Conservation (phyloP, 2,329 filamentous ascomycete genomes). For the Clonostachys chloroleuca region DNA sequence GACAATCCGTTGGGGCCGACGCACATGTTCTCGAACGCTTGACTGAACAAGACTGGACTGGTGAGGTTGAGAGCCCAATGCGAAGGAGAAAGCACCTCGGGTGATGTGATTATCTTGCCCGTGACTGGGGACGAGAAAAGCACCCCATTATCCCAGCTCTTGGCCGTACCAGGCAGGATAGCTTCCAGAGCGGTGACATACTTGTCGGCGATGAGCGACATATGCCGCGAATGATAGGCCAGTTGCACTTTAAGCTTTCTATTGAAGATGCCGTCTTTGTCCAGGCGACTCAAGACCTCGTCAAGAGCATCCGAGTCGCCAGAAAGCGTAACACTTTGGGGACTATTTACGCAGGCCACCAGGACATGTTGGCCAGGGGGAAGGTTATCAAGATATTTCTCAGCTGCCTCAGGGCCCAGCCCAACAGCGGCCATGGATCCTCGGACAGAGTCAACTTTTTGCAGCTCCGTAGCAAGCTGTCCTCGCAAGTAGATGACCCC, state of each 20-base stretch:
- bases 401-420: slow-evolving; percentile 1
- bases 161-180: neutral
- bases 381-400: slow-evolving; percentile 19
- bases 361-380: slow-evolving; percentile 12
- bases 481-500: slow-evolving; percentile 3
- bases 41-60: slow-evolving; percentile 9
- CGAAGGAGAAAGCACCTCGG: slow-evolving; percentile 1
- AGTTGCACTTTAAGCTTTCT: slow-evolving; percentile 8
- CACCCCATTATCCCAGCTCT: neutral
- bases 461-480: slow-evolving; percentile 5
- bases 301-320: slow-evolving; percentile 26
- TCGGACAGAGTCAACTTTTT: slow-evolving; percentile 9
- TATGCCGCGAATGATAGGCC: slow-evolving; percentile 9
- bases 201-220: slow-evolving; percentile 1
- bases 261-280: neutral
- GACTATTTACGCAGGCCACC: slow-evolving; percentile 40
- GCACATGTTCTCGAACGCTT: neutral
- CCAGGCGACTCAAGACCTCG: neutral
- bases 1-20: too few species aligned
- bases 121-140: slow-evolving; percentile 37
- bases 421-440: slow-evolving; percentile 31
- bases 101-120: slow-evolving; percentile 8
- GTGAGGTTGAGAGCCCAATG: slow-evolving; percentile 16
- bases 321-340: slow-evolving; percentile 39
- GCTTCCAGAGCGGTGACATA: slow-evolving; percentile 14